Evolutionary conservation across 169 alveolate genomes (phyloP).

Genomic region (Plasmodium blacklocki): DNA sequence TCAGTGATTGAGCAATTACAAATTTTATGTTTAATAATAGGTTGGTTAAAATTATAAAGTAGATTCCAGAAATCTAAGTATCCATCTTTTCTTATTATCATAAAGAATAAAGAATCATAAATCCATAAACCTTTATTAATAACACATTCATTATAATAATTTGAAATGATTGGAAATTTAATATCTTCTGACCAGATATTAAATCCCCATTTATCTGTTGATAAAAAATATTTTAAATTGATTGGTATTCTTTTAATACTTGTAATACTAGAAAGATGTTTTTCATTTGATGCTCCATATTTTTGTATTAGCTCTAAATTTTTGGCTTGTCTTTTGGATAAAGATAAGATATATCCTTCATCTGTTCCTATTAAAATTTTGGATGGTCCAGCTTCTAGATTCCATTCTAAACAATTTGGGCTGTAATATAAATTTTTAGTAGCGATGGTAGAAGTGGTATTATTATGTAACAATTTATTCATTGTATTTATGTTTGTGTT

Average conservation of each 20-base stretch:
- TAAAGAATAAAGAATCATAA: slow-evolving; percentile 56
- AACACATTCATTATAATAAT: slow-evolving; percentile 63
- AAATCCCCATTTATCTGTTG: slow-evolving; percentile 76
- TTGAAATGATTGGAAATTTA: slow-evolving; percentile 63
- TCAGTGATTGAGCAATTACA: slow-evolving; percentile 62
- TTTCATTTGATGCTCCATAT: slow-evolving; percentile 68
- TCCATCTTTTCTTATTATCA: slow-evolving; percentile 69
- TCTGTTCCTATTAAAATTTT: slow-evolving; percentile 68
- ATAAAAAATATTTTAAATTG: slow-evolving; percentile 53
- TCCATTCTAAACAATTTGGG: slow-evolving; percentile 71
- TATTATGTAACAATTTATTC: neutral
- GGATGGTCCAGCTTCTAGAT: slow-evolving; percentile 75
- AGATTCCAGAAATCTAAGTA: slow-evolving; percentile 69
- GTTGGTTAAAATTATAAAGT: slow-evolving; percentile 58
- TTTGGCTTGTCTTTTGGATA: slow-evolving; percentile 65
- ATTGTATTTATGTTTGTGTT: neutral
- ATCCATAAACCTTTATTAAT: slow-evolving; percentile 70
- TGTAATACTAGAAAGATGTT: slow-evolving; percentile 51
- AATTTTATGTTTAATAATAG: slow-evolving; percentile 63
- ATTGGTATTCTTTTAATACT: slow-evolving; percentile 66
- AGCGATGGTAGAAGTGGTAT: too few species aligned
- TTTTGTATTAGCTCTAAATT: slow-evolving; percentile 65
- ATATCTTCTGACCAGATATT: slow-evolving; percentile 76
- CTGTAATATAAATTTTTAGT: slow-evolving; percentile 25
- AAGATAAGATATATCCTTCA: slow-evolving; percentile 66